phyloP scores from a whole-genome alignment of 2,329 filamentous ascomycete species.

The Ophiocordyceps australis region DNA sequence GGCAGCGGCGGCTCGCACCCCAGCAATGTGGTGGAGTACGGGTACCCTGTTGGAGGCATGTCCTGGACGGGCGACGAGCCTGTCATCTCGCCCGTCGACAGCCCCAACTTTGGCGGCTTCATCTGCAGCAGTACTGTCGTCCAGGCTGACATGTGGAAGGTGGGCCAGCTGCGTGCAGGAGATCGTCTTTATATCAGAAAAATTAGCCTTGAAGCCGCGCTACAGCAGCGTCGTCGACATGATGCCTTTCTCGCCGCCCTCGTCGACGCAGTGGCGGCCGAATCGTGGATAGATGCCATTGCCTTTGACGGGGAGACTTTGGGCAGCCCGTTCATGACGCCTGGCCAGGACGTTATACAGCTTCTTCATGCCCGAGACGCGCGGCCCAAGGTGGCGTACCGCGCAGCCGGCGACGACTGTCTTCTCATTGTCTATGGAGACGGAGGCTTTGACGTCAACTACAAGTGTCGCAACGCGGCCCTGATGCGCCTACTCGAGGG shows the following conservation, averaged over 20 bases:
- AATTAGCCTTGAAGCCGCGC: background rate
- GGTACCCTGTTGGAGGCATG: constrained; percentile 7
- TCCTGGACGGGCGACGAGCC: constrained; percentile 16
- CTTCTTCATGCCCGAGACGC: background rate
- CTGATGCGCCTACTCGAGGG: background rate
- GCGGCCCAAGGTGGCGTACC: background rate
- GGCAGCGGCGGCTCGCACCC: constrained; percentile 1
- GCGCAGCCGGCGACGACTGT: background rate
- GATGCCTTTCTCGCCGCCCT: background rate
- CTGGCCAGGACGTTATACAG: background rate
- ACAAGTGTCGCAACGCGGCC: background rate
- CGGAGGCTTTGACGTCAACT: background rate
- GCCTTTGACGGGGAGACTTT: background rate
- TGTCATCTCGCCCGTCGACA: constrained; percentile 14
- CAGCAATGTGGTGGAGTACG: constrained; percentile 2
- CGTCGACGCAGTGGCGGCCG: background rate
- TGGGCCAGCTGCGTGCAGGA: constrained; percentile 15
- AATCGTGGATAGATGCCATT: background rate
- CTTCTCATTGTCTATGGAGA: constrained; percentile 1
- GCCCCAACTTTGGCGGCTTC: constrained; percentile 14
- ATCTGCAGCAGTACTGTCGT: constrained; percentile 11
- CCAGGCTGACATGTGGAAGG: constrained; percentile 15
- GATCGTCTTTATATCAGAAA: constrained; percentile 5
- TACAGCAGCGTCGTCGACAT: background rate
- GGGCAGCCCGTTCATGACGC: background rate